A percentile compares a stretch with the other conserved stretches of the same genome.
phyloP scores from a whole-genome alignment of 1,284 basidiomycete species.

The Cryptococcus sp. region DNA sequence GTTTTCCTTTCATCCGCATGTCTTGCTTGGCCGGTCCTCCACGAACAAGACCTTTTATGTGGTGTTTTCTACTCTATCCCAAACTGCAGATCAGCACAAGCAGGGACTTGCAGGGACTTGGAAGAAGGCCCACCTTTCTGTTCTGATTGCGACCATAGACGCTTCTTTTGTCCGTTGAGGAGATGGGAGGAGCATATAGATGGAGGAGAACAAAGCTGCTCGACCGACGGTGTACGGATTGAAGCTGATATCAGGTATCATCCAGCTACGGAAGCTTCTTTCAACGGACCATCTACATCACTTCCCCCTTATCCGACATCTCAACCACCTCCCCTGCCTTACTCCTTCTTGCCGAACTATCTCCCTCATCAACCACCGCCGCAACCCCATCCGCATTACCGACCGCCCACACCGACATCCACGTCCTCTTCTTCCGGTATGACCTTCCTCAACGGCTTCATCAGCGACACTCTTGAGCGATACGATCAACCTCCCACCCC shows the following conservation, averaged over 20 bases:
- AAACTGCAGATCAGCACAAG: too few species aligned
- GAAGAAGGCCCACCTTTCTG: too few species aligned
- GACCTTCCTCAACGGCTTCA: conserved; percentile 16
- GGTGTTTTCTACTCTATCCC: too few species aligned
- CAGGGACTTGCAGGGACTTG: too few species aligned
- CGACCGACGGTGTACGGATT: neutral
- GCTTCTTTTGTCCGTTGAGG: too few species aligned
- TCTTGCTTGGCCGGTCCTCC: too few species aligned
- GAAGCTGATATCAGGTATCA: neutral
- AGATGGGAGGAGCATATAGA: too few species aligned
- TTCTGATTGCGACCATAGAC: too few species aligned
- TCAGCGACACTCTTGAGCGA: conserved; percentile 6
- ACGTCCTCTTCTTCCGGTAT: conserved; percentile 1
- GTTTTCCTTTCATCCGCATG: neutral
- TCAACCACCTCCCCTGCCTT: conserved; percentile 5
- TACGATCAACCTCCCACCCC: neutral
- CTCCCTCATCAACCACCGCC: conserved; percentile 1
- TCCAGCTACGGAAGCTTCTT: conserved; percentile 1
- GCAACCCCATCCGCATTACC: too few species aligned
- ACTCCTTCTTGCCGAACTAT: conserved; percentile 12
- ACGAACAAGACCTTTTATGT: neutral
- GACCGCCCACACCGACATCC: conserved; percentile 13
- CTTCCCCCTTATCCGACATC: neutral
- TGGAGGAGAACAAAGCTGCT: too few species aligned
- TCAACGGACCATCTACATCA: neutral